These are phyloP conservation scores for Fusarium pseudonygamai DNA, from an alignment of 2,329 filamentous ascomycete species.

Conservation along the genomic window DNA sequence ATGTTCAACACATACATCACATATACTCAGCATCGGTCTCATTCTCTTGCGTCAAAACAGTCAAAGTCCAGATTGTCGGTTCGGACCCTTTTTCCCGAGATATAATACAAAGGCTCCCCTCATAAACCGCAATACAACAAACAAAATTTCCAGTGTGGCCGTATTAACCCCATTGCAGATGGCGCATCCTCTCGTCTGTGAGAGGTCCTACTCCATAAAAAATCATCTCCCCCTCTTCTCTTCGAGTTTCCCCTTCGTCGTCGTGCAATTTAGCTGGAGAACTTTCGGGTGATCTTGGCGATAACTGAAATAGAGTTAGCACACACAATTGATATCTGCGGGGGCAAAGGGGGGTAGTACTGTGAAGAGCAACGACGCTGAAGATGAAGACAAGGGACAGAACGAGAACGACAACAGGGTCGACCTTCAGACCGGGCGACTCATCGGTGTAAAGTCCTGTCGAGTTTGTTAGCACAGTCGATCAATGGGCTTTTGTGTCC, in stretches of 20 bases:
- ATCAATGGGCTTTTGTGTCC: neutral
- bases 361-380: conserved; percentile 95
- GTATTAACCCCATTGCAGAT: conserved; percentile 41
- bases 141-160: conserved; percentile 42
- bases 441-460: conserved; percentile 96
- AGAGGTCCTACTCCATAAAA: conserved; percentile 32
- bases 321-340: neutral
- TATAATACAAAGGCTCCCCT: conserved; percentile 48
- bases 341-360: conserved; percentile 64
- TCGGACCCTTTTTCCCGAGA: conserved; percentile 42
- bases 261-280: conserved; percentile 66
- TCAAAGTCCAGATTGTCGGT: conserved; percentile 39
- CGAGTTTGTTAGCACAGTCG: conserved; percentile 41
- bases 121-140: conserved; percentile 43
- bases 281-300: conserved; percentile 92
- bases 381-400: conserved; percentile 98
- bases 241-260: conserved; percentile 3
- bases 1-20: neutral
- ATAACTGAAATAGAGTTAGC: conserved; percentile 72
- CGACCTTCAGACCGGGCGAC: conserved; percentile 95
- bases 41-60: conserved; percentile 30
- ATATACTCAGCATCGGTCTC: neutral
- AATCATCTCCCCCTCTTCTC: conserved; percentile 27
- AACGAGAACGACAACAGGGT: conserved; percentile 96
- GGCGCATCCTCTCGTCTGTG: conserved; percentile 32